Evolutionary conservation across 805 yeast genomes (phyloP).

Genomic region (Kodamaea kaohsiungensis): DNA sequence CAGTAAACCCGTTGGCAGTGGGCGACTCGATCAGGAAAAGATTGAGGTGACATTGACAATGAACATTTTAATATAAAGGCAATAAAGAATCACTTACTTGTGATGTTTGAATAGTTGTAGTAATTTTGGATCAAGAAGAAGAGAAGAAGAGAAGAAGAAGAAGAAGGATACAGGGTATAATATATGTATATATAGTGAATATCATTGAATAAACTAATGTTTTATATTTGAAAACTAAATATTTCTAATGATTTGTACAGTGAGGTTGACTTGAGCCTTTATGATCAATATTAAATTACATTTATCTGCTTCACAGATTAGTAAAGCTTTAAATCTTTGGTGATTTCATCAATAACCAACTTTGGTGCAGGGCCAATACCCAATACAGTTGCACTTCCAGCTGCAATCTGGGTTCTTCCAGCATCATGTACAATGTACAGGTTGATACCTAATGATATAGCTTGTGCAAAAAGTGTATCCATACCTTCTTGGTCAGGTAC

Average conservation of each 20-base stretch:
- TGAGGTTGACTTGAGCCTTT: too few relatives aligned
- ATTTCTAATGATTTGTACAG: neutral
- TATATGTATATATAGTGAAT: neutral
- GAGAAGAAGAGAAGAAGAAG: neutral
- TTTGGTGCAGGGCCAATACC: conserved; percentile 98
- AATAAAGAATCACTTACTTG: neutral
- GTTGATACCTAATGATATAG: conserved; percentile 76
- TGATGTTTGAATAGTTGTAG: neutral
- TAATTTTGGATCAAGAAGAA: neutral
- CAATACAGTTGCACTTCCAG: conserved; percentile 94
- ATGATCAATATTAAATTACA: too few relatives aligned
- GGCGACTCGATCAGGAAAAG: conserved; percentile 15
- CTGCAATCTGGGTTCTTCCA: conserved; percentile 94
- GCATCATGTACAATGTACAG: conserved; percentile 90
- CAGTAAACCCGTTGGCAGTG: conserved; percentile 39
- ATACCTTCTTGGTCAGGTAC: conserved; percentile 67
- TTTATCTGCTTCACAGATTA: too few relatives aligned
- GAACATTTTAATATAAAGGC: neutral
- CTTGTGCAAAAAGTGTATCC: conserved; percentile 77
- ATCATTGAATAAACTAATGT: neutral
- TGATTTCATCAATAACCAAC: conserved; percentile 72
- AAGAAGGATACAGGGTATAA: neutral
- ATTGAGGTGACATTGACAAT: conserved; percentile 7
- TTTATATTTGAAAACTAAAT: too few relatives aligned
- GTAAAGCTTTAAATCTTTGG: conserved; percentile 75